Evolutionary conservation across 139 green algal species (phyloP).

Genomic region (Cymbomonas tetramitiformis): DNA sequence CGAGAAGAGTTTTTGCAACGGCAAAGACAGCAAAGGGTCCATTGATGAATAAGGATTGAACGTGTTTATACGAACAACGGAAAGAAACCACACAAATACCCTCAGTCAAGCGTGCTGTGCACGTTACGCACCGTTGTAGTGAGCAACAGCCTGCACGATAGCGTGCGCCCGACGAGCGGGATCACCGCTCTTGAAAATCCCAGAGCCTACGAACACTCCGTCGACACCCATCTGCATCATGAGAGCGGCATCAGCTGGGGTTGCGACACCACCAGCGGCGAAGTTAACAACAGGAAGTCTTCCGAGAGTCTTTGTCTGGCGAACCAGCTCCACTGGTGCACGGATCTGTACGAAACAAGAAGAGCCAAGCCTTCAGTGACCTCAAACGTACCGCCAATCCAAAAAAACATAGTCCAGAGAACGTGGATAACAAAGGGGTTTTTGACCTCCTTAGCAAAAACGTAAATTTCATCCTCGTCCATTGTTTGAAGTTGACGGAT

Average conservation of each 20-base stretch:
- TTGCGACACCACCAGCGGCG: constrained; percentile 92
- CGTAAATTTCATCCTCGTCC: constrained; percentile 98
- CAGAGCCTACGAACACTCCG: constrained; percentile 94
- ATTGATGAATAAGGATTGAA: constrained; percentile 10
- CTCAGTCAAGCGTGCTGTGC: neutral
- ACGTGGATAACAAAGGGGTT: too few species aligned
- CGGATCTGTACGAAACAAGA: too few species aligned
- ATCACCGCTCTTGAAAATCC: constrained; percentile 97
- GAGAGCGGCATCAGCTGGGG: constrained; percentile 93
- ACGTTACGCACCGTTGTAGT: constrained; percentile 85
- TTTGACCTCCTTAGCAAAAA: constrained; percentile 89
- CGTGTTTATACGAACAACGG: neutral
- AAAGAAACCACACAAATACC: constrained; percentile 4
- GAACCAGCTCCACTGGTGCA: constrained; percentile 81
- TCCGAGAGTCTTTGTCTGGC: constrained; percentile 70
- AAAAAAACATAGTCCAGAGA: too few species aligned
- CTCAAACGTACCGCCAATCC: too few species aligned
- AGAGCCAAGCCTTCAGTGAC: too few species aligned
- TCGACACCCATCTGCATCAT: constrained; percentile 94
- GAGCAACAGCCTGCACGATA: constrained; percentile 93
- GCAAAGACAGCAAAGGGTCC: too few species aligned
- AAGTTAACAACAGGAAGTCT: constrained; percentile 98
- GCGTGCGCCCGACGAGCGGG: constrained; percentile 75
- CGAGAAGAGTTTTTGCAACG: too few species aligned
- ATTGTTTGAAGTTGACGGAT: constrained; percentile 87